Conservation (phyloP, 1,284 basidiomycete species). For the Malassezia sp. region DNA sequence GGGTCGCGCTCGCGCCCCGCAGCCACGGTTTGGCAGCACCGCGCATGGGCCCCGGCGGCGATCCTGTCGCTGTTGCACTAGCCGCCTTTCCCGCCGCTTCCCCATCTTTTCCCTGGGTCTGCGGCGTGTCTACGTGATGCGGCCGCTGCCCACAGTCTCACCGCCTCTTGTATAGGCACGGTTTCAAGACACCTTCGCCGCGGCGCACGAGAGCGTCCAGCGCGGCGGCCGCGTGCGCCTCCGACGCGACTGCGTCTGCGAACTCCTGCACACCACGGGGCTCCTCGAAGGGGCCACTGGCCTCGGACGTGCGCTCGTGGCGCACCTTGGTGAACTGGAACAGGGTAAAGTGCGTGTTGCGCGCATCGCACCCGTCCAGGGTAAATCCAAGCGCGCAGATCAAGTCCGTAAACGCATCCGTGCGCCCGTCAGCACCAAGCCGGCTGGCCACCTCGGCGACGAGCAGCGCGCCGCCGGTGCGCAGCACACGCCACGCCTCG, state of each 20-base stretch:
- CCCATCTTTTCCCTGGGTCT: no score
- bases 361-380: slow-evolving; percentile 48
- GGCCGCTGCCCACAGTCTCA: no score
- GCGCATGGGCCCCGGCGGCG: no score
- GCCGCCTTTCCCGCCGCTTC: no score
- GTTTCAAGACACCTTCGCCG: slow-evolving; percentile 62
- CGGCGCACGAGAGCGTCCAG: slow-evolving; percentile 50
- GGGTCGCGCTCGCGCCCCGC: no score
- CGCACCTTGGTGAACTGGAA: slow-evolving; percentile 27
- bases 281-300: not conserved
- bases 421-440: slow-evolving; percentile 16
- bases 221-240: slow-evolving; percentile 6
- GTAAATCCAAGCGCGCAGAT: slow-evolving; percentile 69
- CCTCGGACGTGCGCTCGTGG: not conserved
- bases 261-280: no score
- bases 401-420: slow-evolving; percentile 62
- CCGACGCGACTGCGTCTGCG: no score
- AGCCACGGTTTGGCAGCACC: no score
- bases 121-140: no score
- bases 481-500: slow-evolving; percentile 78
- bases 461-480: slow-evolving; percentile 66
- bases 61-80: no score
- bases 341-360: slow-evolving; percentile 32
- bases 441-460: slow-evolving; percentile 73
- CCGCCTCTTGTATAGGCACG: slow-evolving; percentile 92